These are phyloP conservation scores for Rhynchosporium agropyri DNA, from an alignment of 2,329 filamentous ascomycete species.

Conservation along the genomic window DNA sequence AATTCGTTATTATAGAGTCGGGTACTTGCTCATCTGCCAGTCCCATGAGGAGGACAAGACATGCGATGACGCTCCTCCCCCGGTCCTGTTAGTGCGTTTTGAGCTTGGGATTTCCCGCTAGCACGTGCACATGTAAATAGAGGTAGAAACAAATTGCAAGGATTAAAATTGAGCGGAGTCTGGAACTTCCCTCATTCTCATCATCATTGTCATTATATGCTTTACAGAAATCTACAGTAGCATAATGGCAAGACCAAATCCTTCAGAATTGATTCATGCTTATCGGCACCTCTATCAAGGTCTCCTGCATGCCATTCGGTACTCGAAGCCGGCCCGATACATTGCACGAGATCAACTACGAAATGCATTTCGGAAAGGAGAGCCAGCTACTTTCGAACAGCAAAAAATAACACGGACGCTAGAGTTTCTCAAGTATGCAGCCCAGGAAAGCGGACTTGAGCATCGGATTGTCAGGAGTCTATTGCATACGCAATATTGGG, in stretches of 20 bases:
- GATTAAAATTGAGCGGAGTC: not conserved
- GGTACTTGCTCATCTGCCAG: not conserved
- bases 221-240: not conserved
- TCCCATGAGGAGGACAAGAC: not conserved
- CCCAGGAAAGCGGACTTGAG: slow-evolving; percentile 65
- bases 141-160: slow-evolving; percentile 2
- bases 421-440: slow-evolving; percentile 70
- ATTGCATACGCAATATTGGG: slow-evolving; percentile 48
- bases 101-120: not conserved
- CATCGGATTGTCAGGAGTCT: slow-evolving; percentile 73
- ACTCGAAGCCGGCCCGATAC: slow-evolving; percentile 68
- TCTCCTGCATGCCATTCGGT: slow-evolving; percentile 70
- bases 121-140: slow-evolving; percentile 14
- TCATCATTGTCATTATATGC: no score
- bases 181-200: not conserved
- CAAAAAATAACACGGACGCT: slow-evolving; percentile 64
- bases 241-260: slow-evolving; percentile 28
- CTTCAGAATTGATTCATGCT: slow-evolving; percentile 54
- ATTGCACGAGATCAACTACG: slow-evolving; percentile 62
- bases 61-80: slow-evolving; percentile 27
- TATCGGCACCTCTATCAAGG: slow-evolving; percentile 72
- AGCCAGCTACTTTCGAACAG: slow-evolving; percentile 50
- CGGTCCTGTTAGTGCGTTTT: slow-evolving; percentile 6
- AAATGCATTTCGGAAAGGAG: slow-evolving; percentile 57
- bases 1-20: not conserved